These are phyloP conservation scores for Fusarium gaditjirri DNA, from an alignment of 2,329 filamentous ascomycete species.

Conservation along the genomic window DNA sequence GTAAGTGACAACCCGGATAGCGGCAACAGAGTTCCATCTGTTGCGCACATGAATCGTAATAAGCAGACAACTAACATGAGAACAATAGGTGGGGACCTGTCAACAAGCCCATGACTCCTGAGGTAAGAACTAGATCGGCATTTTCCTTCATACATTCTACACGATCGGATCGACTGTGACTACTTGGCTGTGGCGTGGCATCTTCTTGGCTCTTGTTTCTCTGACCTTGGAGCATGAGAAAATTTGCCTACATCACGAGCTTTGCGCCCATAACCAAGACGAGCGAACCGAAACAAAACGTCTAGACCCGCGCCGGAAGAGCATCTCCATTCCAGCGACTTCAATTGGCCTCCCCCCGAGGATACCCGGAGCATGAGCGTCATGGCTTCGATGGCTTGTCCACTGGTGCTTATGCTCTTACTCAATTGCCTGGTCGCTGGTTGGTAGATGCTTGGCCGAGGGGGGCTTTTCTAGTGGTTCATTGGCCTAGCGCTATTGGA, in stretches of 20 bases:
- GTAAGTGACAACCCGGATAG: slow-evolving; percentile 54
- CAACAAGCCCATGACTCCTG: slow-evolving; percentile 97
- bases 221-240: slow-evolving; percentile 7
- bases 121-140: slow-evolving; percentile 67
- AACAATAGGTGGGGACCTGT: slow-evolving; percentile 85
- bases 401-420: slow-evolving; percentile 46
- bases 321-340: slow-evolving; percentile 39
- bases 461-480: slow-evolving; percentile 28
- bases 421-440: slow-evolving; percentile 44
- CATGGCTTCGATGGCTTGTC: slow-evolving; percentile 41
- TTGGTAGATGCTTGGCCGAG: slow-evolving; percentile 41
- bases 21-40: slow-evolving; percentile 27
- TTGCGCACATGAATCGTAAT: slow-evolving; percentile 22
- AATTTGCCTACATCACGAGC: slow-evolving; percentile 33
- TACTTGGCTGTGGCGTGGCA: slow-evolving; percentile 6
- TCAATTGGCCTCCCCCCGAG: slow-evolving; percentile 42
- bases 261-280: slow-evolving; percentile 7
- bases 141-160: slow-evolving; percentile 14
- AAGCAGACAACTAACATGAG: slow-evolving; percentile 45
- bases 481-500: slow-evolving; percentile 26
- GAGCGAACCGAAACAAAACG: slow-evolving; percentile 8
- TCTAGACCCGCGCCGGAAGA: slow-evolving; percentile 27
- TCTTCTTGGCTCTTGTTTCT: slow-evolving; percentile 17
- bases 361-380: slow-evolving; percentile 41
- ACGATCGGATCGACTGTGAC: slow-evolving; percentile 15